phyloP scores from a whole-genome alignment of 2,329 filamentous ascomycete genomes.

The Aspergillus pseudoglaucus region DNA sequence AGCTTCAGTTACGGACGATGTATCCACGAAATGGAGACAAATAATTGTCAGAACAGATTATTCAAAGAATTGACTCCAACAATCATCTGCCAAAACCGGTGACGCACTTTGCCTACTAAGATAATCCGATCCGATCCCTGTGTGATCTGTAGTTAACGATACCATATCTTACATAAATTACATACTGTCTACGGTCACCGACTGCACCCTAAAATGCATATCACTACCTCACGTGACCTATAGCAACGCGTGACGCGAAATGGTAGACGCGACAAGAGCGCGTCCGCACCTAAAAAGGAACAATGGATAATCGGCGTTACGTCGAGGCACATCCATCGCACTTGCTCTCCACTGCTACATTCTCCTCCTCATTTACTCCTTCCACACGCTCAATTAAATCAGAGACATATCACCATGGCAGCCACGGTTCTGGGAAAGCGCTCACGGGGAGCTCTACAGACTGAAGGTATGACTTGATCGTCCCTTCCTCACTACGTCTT shows the following conservation, averaged over 20 bases:
- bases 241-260: background rate
- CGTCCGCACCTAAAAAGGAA: background rate
- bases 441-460: conserved; percentile 30
- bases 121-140: background rate
- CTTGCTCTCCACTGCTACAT: conserved; percentile 2
- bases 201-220: background rate
- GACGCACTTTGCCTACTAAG: background rate
- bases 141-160: background rate
- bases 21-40: too few relatives aligned
- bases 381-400: conserved; percentile 4
- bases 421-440: conserved; percentile 40
- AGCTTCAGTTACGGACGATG: background rate
- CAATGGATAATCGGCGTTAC: background rate
- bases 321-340: background rate
- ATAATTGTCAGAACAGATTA: background rate
- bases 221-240: background rate
- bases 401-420: conserved; percentile 28
- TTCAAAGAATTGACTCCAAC: background rate
- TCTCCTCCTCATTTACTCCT: conserved; percentile 12
- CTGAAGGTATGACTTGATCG: conserved; percentile 32
- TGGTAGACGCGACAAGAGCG: background rate
- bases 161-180: background rate
- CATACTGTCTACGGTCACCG: background rate
- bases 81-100: background rate
- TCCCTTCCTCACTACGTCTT: conserved; percentile 3